phyloP scores from a whole-genome alignment of 495 filamentous ascomycete genomes.

The Cercophora scortea region DNA sequence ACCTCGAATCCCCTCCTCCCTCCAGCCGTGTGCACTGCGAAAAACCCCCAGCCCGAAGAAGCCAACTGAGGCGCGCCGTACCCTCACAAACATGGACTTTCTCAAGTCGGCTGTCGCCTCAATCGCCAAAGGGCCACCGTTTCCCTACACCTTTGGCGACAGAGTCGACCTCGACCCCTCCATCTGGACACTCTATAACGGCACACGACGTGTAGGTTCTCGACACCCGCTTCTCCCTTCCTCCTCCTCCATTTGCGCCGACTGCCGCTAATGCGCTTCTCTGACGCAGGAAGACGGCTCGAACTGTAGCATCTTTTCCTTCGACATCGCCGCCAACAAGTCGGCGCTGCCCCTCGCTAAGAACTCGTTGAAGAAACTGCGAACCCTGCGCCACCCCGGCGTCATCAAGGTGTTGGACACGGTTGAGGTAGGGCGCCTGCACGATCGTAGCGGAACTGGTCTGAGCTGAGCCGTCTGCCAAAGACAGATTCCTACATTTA shows the following conservation, averaged over 20 bases:
- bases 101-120: constrained; percentile 95
- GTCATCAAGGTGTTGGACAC: constrained; percentile 90
- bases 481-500: constrained; percentile 90
- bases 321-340: constrained; percentile 74
- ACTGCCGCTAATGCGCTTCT: not conserved
- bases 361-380: constrained; percentile 85
- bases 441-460: not conserved
- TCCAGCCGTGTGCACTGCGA: too few relatives aligned
- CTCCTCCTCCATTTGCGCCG: not conserved
- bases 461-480: constrained; percentile 6
- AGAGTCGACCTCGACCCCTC: constrained; percentile 79
- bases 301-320: constrained; percentile 91
- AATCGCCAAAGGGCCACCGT: constrained; percentile 87
- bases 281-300: constrained; percentile 73
- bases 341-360: constrained; percentile 75
- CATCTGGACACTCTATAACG: constrained; percentile 89
- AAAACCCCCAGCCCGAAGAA: too few relatives aligned
- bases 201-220: constrained; percentile 68
- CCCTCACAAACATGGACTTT: constrained; percentile 66
- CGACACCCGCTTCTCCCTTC: not conserved
- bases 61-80: too few relatives aligned
- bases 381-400: constrained; percentile 88
- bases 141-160: constrained; percentile 88
- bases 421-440: constrained; percentile 63
- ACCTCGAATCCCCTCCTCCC: too few relatives aligned